Percentiles rank a stretch among this genome's conserved stretches.
Conservation (phyloP, 2,329 filamentous ascomycete genomes). For the Colletotrichum zoysiae region DNA sequence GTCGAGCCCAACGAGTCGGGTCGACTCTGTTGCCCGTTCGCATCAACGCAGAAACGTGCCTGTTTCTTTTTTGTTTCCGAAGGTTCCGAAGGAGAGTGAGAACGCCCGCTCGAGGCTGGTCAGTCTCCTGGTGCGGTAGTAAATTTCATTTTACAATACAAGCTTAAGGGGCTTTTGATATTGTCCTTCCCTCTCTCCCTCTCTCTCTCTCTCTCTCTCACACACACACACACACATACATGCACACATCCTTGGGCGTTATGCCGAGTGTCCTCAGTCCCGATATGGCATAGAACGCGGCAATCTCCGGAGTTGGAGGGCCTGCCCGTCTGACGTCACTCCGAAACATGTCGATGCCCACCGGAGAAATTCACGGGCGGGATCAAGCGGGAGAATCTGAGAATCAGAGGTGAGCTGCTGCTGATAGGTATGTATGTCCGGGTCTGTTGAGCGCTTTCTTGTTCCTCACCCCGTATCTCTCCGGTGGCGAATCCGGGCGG, state of each 20-base stretch:
- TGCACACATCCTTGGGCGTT: neutral
- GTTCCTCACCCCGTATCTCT: neutral
- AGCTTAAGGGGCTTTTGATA: constrained; percentile 17
- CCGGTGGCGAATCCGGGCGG: neutral
- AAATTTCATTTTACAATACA: constrained; percentile 11
- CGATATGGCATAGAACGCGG: neutral
- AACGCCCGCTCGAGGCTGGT: neutral
- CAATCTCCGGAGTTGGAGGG: too few relatives aligned
- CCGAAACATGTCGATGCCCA: neutral
- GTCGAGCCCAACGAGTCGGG: too few relatives aligned
- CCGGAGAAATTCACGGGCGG: neutral
- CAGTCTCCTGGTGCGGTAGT: neutral
- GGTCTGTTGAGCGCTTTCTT: neutral
- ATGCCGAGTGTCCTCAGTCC: constrained; percentile 5
- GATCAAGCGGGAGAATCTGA: neutral
- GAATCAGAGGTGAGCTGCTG: neutral
- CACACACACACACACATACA: neutral
- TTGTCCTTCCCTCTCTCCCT: neutral
- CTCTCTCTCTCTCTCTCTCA: neutral
- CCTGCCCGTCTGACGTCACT: neutral
- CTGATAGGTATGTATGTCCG: neutral
- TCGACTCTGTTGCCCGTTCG: neutral
- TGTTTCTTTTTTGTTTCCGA: neutral
- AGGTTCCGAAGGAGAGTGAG: neutral
- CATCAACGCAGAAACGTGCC: neutral